Base-by-base conservation (phyloP, 306 rosid genomes). In the Sophora flavescens region DNA sequence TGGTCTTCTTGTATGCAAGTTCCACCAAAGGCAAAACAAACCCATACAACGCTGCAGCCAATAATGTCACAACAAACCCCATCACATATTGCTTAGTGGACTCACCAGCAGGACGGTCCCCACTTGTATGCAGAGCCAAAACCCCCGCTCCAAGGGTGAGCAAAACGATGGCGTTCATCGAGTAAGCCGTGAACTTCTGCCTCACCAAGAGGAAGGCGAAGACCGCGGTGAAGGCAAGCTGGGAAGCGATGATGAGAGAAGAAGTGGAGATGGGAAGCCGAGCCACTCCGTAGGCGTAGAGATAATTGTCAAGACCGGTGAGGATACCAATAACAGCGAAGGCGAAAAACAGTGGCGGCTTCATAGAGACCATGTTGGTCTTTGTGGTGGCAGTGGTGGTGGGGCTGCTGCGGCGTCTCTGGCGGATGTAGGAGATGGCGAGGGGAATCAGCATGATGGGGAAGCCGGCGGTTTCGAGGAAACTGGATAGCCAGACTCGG, bases 71-170 rank as follows among this genome's bases (percentile, higher is more conserved):
- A 2, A 81, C 1, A 63, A 95, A 95, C 2, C 98, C 98, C 3
- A 67, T 9, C 0, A 81, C 15, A 12, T 95, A 95, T 12, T 88
- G 64, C 75, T 7, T 70, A 0, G 6, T 52, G 22, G 97, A 85
- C 73, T 90, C 98, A 0, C 96, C 98, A 0, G 33, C 10, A 2
- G 96, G 97, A 11, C 93, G 87, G 61, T 95, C 99, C 0, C 86
- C 78, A 4, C 86, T 82, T 0, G 96, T 38, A 41, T 83, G 93
- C 53, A 95, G 38, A 2, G 92, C 97, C 85, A 95, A 36, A 6
- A 92, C 79, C 0, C 54, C 97, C 6, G 93, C 91, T 0, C 93
- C 98, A 0, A 81, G 10, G 0, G 91, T 90, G 39, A 93, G 73
- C 80, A 93, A 70, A 3, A 87, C 84, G 6, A 93, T 68, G 0